phyloP scores from a whole-genome alignment of 2,329 filamentous ascomycete species.

The Claviceps cyperi region DNA sequence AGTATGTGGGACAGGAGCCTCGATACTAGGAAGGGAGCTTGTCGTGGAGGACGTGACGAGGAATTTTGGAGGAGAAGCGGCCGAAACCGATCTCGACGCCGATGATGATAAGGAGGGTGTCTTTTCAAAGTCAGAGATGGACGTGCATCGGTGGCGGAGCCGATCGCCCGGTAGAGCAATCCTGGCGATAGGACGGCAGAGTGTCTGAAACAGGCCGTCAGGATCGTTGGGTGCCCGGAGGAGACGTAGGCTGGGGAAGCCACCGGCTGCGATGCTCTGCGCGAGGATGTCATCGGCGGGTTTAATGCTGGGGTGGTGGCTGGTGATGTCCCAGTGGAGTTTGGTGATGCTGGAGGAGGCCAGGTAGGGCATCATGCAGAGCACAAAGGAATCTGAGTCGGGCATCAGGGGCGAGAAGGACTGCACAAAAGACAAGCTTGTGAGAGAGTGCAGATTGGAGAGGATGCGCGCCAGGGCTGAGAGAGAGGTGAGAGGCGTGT shows the following conservation, averaged over 20 bases:
- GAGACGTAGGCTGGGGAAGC: slow-evolving; percentile 46
- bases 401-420: slow-evolving; percentile 39
- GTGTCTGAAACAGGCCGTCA: slow-evolving; percentile 51
- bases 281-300: slow-evolving; percentile 49
- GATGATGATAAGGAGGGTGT: slow-evolving; percentile 7
- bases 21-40: slow-evolving; percentile 13
- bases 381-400: slow-evolving; percentile 33
- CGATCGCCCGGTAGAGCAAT: slow-evolving; percentile 37
- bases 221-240: slow-evolving; percentile 55
- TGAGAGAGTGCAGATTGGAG: slow-evolving; percentile 35
- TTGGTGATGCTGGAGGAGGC: slow-evolving; percentile 37
- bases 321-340: slow-evolving; percentile 52
- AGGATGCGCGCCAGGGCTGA: slow-evolving; percentile 44
- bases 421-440: slow-evolving; percentile 40
- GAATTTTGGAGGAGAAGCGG: slow-evolving; percentile 11
- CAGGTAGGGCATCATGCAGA: slow-evolving; percentile 51
- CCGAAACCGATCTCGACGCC: background rate
- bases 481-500: slow-evolving; percentile 41
- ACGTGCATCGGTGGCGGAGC: slow-evolving; percentile 18
- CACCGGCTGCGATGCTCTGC: slow-evolving; percentile 42
- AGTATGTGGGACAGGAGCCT: slow-evolving; percentile 19
- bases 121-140: slow-evolving; percentile 8
- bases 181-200: slow-evolving; percentile 49
- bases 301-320: slow-evolving; percentile 25
- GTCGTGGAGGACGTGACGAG: slow-evolving; percentile 23